Evolutionary conservation across 2,329 filamentous ascomycete species (phyloP).

Genomic region (Aspergillus sp.): DNA sequence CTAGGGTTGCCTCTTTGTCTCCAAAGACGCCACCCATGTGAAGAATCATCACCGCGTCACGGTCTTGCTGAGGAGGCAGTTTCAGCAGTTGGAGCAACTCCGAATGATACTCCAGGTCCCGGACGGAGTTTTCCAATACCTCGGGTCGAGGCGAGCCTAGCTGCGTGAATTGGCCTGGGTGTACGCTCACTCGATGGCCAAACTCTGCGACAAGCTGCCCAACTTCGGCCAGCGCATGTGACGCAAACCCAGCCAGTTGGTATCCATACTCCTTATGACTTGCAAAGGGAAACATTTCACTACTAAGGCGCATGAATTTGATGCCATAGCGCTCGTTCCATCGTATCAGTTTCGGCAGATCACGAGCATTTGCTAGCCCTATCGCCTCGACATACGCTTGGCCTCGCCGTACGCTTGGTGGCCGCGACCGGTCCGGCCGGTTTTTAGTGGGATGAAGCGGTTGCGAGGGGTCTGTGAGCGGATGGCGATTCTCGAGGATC

Average conservation of each 20-base stretch:
- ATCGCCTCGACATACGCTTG: conserved; percentile 72
- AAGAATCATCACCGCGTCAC: conserved; percentile 89
- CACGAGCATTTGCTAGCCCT: conserved; percentile 77
- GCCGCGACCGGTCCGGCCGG: conserved; percentile 71
- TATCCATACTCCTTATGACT: conserved; percentile 87
- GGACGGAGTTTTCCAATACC: conserved; percentile 73
- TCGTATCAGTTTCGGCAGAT: conserved; percentile 79
- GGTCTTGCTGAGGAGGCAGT: conserved; percentile 73
- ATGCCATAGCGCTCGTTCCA: conserved; percentile 95
- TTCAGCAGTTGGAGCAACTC: conserved; percentile 78
- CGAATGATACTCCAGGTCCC: conserved; percentile 84
- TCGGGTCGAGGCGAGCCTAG: conserved; percentile 76
- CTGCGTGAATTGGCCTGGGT: conserved; percentile 92
- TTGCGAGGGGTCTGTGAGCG: conserved; percentile 70
- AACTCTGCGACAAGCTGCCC: conserved; percentile 75
- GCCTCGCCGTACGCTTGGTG: conserved; percentile 66
- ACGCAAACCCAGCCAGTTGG: conserved; percentile 77
- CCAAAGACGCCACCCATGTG: conserved; percentile 92
- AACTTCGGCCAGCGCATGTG: conserved; percentile 71
- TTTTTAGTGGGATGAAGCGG: conserved; percentile 85
- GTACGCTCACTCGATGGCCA: conserved; percentile 82
- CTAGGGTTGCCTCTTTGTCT: conserved; percentile 75
- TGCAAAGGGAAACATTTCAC: conserved; percentile 96
- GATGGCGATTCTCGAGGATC: conserved; percentile 84
- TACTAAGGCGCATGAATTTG: conserved; percentile 87